A percentile compares a stretch with the other conserved stretches of the same genome.
These are phyloP conservation scores for Jamesozyma piceae DNA, from an alignment of 805 yeast genomes.

Conservation along the genomic window DNA sequence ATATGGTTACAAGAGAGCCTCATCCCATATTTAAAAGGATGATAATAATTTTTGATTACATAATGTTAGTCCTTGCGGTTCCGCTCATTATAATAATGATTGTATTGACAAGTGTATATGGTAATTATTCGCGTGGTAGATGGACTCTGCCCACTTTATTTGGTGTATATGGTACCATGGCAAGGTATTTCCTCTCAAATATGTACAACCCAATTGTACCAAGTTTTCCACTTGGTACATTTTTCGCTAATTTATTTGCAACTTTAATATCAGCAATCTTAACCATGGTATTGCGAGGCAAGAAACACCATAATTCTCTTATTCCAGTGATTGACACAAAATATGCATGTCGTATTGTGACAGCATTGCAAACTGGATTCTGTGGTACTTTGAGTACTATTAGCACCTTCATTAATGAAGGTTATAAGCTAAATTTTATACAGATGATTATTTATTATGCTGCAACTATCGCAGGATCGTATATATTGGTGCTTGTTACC, in stretches of 20 bases:
- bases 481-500: slow-evolving; percentile 43
- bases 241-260: slow-evolving; percentile 40
- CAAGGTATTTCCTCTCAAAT: slow-evolving; percentile 47
- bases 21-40: slow-evolving; percentile 2
- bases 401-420: slow-evolving; percentile 68
- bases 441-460: slow-evolving; percentile 44
- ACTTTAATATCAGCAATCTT: slow-evolving; percentile 15
- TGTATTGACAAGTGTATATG: slow-evolving; percentile 26
- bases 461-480: slow-evolving; percentile 40
- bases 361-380: slow-evolving; percentile 53
- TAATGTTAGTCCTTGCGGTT: slow-evolving; percentile 6
- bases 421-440: slow-evolving; percentile 33
- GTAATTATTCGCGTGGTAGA: slow-evolving; percentile 40
- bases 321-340: slow-evolving; percentile 26
- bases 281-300: slow-evolving; percentile 34
- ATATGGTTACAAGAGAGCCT: neutral
- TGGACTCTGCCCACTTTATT: slow-evolving; percentile 65
- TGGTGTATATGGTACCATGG: slow-evolving; percentile 61
- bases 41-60: slow-evolving; percentile 2
- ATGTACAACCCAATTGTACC: slow-evolving; percentile 35
- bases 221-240: slow-evolving; percentile 50
- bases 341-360: slow-evolving; percentile 41
- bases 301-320: slow-evolving; percentile 13
- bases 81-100: slow-evolving; percentile 22
- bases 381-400: slow-evolving; percentile 68